Percentiles rank a stretch among this genome's conserved stretches.
Conservation (phyloP, 2,329 filamentous ascomycete species). For the Atkinsonella hypoxylon region DNA sequence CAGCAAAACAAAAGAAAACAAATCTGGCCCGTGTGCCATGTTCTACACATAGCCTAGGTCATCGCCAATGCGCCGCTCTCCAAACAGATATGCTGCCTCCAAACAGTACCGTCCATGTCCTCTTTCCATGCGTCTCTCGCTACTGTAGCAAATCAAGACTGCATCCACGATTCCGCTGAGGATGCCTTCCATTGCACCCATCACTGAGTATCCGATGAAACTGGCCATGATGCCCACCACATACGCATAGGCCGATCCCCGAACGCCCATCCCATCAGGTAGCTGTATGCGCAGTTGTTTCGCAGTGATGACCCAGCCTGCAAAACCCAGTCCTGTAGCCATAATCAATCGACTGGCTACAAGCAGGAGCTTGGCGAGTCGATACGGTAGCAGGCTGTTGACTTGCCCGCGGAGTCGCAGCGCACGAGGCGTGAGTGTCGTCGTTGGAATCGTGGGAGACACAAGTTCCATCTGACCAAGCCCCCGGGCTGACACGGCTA, state of each 20-base stretch:
- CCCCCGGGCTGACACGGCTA: slow-evolving; percentile 65
- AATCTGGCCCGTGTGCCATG: background rate
- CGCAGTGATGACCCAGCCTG: slow-evolving; percentile 92
- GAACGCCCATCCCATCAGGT: slow-evolving; percentile 41
- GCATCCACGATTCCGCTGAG: slow-evolving; percentile 80
- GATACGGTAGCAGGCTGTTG: slow-evolving; percentile 66
- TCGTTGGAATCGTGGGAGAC: slow-evolving; percentile 59
- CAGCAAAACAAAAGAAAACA: background rate
- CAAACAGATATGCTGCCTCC: slow-evolving; percentile 82
- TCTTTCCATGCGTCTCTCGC: slow-evolving; percentile 60
- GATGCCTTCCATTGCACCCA: slow-evolving; percentile 84
- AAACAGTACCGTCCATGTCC: slow-evolving; percentile 72
- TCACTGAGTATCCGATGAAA: slow-evolving; percentile 87
- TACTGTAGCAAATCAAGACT: slow-evolving; percentile 87
- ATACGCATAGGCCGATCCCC: slow-evolving; percentile 87
- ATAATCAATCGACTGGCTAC: slow-evolving; percentile 87
- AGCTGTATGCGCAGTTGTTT: slow-evolving; percentile 56
- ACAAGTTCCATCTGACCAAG: slow-evolving; percentile 76
- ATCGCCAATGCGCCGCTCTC: slow-evolving; percentile 36
- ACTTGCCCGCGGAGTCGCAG: slow-evolving; percentile 31
- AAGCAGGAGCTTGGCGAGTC: slow-evolving; percentile 80
- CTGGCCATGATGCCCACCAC: slow-evolving; percentile 85
- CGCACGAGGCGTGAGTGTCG: slow-evolving; percentile 49
- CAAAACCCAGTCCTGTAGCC: slow-evolving; percentile 80
- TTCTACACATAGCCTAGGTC: slow-evolving; percentile 8